These are phyloP conservation scores for Imleria badia DNA, from an alignment of 768 basidiomycete genomes.

Conservation along the genomic window DNA sequence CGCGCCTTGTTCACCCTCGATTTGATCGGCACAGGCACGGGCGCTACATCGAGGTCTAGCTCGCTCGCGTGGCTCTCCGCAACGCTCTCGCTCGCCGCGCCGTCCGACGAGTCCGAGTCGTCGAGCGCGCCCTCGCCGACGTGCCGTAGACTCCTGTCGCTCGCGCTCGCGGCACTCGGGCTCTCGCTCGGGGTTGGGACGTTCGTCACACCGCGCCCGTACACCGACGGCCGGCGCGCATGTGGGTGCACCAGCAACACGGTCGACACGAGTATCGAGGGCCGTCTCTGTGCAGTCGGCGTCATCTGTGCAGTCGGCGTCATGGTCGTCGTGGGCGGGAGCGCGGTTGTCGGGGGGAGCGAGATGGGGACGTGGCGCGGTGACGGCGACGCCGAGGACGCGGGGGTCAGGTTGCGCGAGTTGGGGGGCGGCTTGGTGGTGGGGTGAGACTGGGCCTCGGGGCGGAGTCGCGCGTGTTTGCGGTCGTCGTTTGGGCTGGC, in stretches of 20 bases:
- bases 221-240: conserved; percentile 39
- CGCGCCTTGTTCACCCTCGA: conserved; percentile 37
- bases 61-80: conserved; percentile 25
- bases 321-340: conserved; percentile 36
- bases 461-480: conserved; percentile 20
- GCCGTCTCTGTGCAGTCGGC: conserved; percentile 42
- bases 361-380: conserved; percentile 42
- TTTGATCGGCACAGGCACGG: conserved; percentile 17
- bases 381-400: conserved; percentile 58
- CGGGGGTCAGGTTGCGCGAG: conserved; percentile 53
- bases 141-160: conserved; percentile 53
- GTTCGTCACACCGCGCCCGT: conserved; percentile 40
- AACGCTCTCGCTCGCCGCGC: conserved; percentile 18
- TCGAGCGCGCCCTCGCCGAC: conserved; percentile 78
- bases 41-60: conserved; percentile 33
- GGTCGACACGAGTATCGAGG: conserved; percentile 38
- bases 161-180: conserved; percentile 34
- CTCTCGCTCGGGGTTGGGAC: conserved; percentile 32
- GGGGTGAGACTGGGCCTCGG: conserved; percentile 15
- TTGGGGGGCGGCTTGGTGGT: conserved; percentile 33
- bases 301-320: too few relatives aligned
- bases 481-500: conserved; percentile 15
- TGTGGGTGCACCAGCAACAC: conserved; percentile 31
- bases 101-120: conserved; percentile 68
- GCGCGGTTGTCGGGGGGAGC: conserved; percentile 32